Evolutionary conservation across 2,329 filamentous ascomycete genomes (phyloP), one percentile per base, ranked within the genome.

Genomic region (Talaromyces sp.): DNA sequence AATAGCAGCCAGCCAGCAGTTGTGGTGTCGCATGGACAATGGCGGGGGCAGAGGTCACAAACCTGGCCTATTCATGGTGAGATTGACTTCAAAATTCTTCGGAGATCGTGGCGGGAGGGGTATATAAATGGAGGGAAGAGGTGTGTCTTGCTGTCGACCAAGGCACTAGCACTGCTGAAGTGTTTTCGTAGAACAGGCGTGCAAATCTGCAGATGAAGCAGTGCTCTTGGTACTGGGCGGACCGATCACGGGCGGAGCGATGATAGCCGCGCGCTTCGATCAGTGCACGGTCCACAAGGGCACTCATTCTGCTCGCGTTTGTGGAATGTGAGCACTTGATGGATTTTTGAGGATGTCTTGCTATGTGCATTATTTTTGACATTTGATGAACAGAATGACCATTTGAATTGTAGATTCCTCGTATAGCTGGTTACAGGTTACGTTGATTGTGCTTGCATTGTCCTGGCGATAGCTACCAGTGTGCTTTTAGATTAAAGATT

Each of bases 41-140:
- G 65, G 66, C 67, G 67, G 68, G 64, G 66, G 66, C 65, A 72
- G 63, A 47, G 44, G 44, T 47, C n/a, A 76, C 79, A 65, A 69
- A 82, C 79, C 80, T 80, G 77, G 76, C 70, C 77, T 75, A 75
- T 82, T 81, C 79, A 82, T 82, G 67, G 65, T 72, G 63, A 49
- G 52, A 49, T 59, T 47, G 61, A 58, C 63, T 60, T 62, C 32
- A 57, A 59, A 65, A 59, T 62, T 65, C 44, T 61, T 36, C 32
- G 53, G 59, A 62, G 49, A 53, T 53, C 3, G 17, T 28, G 28
- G 49, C 27, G 15, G 10, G n/a, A 53, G 28, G 27, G 28, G 8
- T 53, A n/a, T 27, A 53, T 32, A 53, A 28, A 4, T 27, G 15
- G 28, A 30, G 19, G 13, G 27, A 53, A 53, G 11, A n/a, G 19